Conservation (phyloP, 139 green algal species). For the Edaphochlamys debaryana region DNA sequence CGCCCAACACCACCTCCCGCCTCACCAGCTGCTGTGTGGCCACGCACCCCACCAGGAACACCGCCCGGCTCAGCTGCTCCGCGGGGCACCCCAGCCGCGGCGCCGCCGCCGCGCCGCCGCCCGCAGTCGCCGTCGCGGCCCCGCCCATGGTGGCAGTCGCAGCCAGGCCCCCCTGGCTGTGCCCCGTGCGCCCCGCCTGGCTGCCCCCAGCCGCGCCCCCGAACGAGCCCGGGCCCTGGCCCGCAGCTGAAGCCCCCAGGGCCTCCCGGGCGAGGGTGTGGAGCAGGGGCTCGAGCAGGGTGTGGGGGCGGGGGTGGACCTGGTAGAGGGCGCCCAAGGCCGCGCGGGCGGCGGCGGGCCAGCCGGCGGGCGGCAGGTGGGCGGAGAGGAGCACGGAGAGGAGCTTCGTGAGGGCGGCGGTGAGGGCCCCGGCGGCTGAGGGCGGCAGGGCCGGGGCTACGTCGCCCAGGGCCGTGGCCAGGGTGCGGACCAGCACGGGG, state of each 20-base stretch:
- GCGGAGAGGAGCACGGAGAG: constrained; percentile 1
- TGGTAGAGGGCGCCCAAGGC: constrained; percentile 81
- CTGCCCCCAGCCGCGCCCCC: too few relatives aligned
- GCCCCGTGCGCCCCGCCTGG: too few relatives aligned
- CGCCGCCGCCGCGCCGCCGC: background rate
- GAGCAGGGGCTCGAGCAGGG: constrained; percentile 46
- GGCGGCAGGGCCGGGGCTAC: constrained; percentile 35
- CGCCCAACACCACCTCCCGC: background rate
- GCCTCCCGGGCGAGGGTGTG: background rate
- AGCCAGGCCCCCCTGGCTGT: too few relatives aligned
- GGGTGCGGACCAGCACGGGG: constrained; percentile 59
- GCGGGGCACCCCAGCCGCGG: too few relatives aligned
- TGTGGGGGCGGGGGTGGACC: constrained; percentile 81
- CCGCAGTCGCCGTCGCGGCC: too few relatives aligned
- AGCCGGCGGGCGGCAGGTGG: background rate
- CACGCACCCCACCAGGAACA: constrained; percentile 85
- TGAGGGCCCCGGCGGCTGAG: background rate
- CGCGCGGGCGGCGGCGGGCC: constrained; percentile 84
- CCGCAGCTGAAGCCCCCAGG: too few relatives aligned
- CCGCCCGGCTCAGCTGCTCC: constrained; percentile 63
- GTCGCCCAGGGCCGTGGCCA: constrained; percentile 77
- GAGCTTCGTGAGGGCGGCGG: constrained; percentile 12
- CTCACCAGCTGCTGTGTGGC: constrained; percentile 84
- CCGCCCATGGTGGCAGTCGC: too few relatives aligned
- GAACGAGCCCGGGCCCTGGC: too few relatives aligned